A percentile compares a stretch with the other conserved stretches of the same genome.
Conservation (phyloP, 2,329 filamentous ascomycete genomes). For the Phoma sp. region DNA sequence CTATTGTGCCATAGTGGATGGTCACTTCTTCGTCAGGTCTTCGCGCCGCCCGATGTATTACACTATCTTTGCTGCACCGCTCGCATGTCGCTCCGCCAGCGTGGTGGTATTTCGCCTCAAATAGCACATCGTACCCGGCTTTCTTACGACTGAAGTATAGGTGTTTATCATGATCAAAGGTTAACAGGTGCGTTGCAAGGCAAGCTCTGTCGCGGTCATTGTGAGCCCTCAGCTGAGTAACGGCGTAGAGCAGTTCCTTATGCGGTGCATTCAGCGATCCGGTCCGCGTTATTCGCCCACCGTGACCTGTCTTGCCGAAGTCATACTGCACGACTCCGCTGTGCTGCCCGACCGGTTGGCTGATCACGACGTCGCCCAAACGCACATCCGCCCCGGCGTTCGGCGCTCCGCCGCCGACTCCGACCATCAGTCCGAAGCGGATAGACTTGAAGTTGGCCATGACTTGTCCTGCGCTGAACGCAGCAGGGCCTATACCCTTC, state of each 20-base stretch:
- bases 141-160: no score
- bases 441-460: neutral
- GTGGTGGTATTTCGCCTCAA: no score
- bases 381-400: neutral
- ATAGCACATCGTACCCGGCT: no score
- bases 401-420: neutral
- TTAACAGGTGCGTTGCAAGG: neutral
- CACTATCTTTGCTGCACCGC: no score
- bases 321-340: slow-evolving; percentile 17
- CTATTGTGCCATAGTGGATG: no score
- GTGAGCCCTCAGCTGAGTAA: neutral
- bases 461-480: slow-evolving; percentile 18
- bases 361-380: slow-evolving; percentile 19
- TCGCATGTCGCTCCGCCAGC: no score
- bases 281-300: slow-evolving; percentile 2
- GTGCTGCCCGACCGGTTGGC: slow-evolving; percentile 5
- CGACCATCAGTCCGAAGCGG: neutral
- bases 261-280: slow-evolving; percentile 17
- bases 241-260: slow-evolving; percentile 9
- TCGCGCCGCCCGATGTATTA: no score
- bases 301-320: neutral
- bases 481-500: slow-evolving; percentile 43
- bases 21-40: no score
- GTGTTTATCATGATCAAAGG: neutral
- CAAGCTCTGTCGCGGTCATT: neutral